phyloP scores from a whole-genome alignment of 2,329 filamentous ascomycete species.

The Colletotrichum paranaense region DNA sequence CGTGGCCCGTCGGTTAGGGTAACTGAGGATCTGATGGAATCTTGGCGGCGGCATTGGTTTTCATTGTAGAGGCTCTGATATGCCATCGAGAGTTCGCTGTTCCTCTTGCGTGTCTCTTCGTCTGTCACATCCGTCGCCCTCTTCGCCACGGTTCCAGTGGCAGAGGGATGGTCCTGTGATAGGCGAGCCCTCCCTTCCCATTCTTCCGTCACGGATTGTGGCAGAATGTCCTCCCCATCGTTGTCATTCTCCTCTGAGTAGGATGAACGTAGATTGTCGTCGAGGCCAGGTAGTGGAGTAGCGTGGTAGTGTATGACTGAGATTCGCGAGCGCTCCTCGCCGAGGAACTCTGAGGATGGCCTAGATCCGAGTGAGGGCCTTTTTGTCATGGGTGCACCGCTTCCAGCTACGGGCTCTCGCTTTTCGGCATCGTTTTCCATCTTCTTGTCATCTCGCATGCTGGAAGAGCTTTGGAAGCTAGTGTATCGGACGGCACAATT shows the following conservation, averaged over 20 bases:
- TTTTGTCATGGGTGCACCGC: background rate
- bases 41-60: slow-evolving; percentile 7
- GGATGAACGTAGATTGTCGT: background rate
- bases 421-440: background rate
- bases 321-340: slow-evolving; percentile 15
- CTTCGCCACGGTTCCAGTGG: background rate
- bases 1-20: background rate
- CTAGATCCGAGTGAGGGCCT: background rate
- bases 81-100: background rate
- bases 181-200: slow-evolving; percentile 16
- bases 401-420: too few species aligned
- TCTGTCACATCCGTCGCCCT: background rate
- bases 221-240: background rate
- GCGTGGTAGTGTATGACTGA: slow-evolving; percentile 7
- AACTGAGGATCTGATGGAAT: background rate
- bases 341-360: slow-evolving; percentile 24
- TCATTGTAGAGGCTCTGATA: slow-evolving; percentile 17
- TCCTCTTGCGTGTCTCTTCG: background rate
- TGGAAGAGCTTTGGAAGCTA: too few species aligned
- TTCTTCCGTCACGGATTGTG: slow-evolving; percentile 8
- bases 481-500: too few species aligned
- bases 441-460: background rate
- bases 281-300: background rate
- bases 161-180: background rate
- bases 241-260: slow-evolving; percentile 17